Evolutionary conservation across 805 yeast species (phyloP), one percentile per base, ranked within the genome.

Genomic region (Wickerhamomyces silvicola): DNA sequence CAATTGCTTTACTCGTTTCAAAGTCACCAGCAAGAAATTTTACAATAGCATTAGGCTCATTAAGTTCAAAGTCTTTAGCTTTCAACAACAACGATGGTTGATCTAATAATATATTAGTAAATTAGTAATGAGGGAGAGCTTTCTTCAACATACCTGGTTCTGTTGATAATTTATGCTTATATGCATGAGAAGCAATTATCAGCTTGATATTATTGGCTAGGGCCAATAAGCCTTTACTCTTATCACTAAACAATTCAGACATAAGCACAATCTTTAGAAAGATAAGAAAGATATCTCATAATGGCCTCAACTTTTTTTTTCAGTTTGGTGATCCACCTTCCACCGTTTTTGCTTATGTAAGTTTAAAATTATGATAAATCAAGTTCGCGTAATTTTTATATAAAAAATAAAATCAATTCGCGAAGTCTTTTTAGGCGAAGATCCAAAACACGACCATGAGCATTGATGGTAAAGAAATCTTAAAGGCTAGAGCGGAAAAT

Each of bases 31-130:
- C 62, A 39, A 78, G 58, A 47, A 75, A 81, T 53, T 77, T 75
- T 39, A 81, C 78, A 32, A 81, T 75, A 14, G 92, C 77, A 50
- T 81, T 78, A 14, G 84, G 65, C 54, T 81, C 85, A 36, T 65
- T 57, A 39, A 81, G 63, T 43, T 68, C 71, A 20, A 59, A 52
- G n/a, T 46, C 48, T 17, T 44, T 38, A 5, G 30, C n/a, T 30
- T 39, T 46, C 19, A 45, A 31, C 1, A 43, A 18, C 11, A 50
- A 34, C 6, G 52, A 46, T 19, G 49, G 48, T 27, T 40, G 40
- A 27, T 48, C 54, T 39, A 28, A 14, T 22, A 17, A 10, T 5
- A 11, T 16, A 24, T 36, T 30, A 30, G 40, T 28, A 22, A 25
- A 18, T 11, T 2, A 19, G 4, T 34, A 14, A 16, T 22, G 26